These are phyloP conservation scores for Hsuehochloa calcarea DNA, from an alignment of 176 grass and related monocot species.

Conservation along the genomic window DNA sequence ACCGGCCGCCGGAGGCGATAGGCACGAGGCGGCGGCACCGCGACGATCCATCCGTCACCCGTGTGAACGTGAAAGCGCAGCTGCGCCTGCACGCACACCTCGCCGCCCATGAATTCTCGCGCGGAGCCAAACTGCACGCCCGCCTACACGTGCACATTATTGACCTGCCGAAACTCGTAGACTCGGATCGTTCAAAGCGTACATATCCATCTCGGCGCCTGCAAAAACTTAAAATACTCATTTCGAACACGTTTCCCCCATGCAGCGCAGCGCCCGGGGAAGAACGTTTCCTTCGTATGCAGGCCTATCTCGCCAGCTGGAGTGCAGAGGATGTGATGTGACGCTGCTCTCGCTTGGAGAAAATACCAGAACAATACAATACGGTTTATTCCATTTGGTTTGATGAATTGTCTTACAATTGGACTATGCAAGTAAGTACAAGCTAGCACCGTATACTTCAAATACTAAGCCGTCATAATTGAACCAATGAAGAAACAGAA, in stretches of 20 bases:
- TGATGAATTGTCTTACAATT: conserved; percentile 26
- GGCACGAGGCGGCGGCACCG: background rate
- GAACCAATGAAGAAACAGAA: conserved; percentile 48
- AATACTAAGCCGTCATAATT: background rate
- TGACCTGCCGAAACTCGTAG: background rate
- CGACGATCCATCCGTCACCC: background rate
- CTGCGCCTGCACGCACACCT: background rate
- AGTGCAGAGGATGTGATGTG: background rate
- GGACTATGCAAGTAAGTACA: background rate
- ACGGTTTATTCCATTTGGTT: background rate
- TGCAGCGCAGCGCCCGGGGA: background rate
- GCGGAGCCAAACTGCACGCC: background rate
- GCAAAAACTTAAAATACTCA: background rate
- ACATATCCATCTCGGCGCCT: background rate
- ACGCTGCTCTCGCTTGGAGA: background rate
- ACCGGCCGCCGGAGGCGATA: background rate
- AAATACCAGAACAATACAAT: background rate
- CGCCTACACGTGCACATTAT: conserved; percentile 18
- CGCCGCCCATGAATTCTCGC: background rate
- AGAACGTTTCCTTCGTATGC: background rate
- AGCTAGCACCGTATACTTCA: background rate
- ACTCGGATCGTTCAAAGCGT: background rate
- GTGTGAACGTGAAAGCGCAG: background rate
- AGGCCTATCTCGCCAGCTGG: background rate
- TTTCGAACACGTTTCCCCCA: background rate